These are phyloP conservation scores for Cystofilobasidium bisporidii DNA, from an alignment of 768 basidiomycete species.

Conservation along the genomic window DNA sequence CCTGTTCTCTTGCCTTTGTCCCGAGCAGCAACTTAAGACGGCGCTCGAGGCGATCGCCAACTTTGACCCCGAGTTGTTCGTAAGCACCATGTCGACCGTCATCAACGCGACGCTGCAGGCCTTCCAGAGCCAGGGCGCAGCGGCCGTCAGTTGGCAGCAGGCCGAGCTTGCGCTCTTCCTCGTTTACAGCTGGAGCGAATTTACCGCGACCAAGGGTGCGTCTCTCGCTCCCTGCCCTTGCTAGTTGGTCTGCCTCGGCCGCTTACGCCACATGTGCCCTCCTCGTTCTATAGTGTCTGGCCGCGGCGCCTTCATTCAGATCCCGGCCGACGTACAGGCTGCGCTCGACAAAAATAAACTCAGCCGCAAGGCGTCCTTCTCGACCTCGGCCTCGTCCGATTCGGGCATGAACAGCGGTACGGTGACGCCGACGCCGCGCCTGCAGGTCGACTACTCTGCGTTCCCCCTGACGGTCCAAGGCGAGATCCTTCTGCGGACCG, in stretches of 20 bases:
- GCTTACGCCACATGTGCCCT: too few species aligned
- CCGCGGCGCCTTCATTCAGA: constrained; percentile 72
- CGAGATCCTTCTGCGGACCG: constrained; percentile 73
- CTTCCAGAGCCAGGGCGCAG: constrained; percentile 49
- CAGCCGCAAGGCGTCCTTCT: constrained; percentile 20
- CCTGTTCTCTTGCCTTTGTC: too few species aligned
- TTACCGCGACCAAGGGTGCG: constrained; percentile 59
- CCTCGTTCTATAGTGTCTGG: constrained; percentile 56
- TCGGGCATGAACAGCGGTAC: constrained; percentile 16
- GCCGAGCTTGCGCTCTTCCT: constrained; percentile 89
- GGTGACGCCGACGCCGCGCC: constrained; percentile 15
- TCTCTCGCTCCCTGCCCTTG: not conserved
- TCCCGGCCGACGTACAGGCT: constrained; percentile 52
- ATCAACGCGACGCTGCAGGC: constrained; percentile 65
- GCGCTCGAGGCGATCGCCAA: constrained; percentile 78
- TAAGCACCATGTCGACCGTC: constrained; percentile 60
- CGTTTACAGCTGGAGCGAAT: constrained; percentile 89
- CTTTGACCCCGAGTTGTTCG: constrained; percentile 78
- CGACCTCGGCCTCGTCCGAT: constrained; percentile 11
- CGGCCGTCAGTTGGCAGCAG: constrained; percentile 73
- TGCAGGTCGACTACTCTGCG: constrained; percentile 37
- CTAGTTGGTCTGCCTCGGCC: constrained; percentile 45
- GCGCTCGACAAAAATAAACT: constrained; percentile 24
- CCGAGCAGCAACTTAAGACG: constrained; percentile 73
- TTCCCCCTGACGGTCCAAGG: constrained; percentile 83